Base-by-base conservation (phyloP, 2,329 filamentous ascomycete genomes). In the Neofusicoccum kwambonambiense region DNA sequence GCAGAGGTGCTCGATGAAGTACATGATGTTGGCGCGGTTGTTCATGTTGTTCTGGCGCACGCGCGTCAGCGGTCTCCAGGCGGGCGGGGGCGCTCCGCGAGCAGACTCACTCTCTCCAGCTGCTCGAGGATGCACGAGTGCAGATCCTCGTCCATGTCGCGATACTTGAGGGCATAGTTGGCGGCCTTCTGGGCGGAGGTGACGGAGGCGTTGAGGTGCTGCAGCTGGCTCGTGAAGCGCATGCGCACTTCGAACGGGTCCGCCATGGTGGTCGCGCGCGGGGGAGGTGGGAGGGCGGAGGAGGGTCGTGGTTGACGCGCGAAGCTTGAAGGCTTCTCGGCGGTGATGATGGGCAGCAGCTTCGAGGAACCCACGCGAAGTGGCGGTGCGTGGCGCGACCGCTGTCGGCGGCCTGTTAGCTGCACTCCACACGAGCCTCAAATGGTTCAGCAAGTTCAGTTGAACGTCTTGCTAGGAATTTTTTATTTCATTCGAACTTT, bases 201-300 rank as follows among this genome's bases (percentile, higher is more conserved):
- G 65, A 95, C 90, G 4, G 91, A 94, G 12, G 95, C 95, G 76
- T 93, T 96, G 67, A 99, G 87, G 76, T 95, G 91, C 70, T 96
- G 90, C 27, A 99, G 87, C 76, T 95, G 91, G 61, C 86, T 86
- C 62, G 92, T 97, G 83, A 99, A 99, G 79, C 93, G 93, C 87
- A 99, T 93, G 75, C 95, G 93, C 71, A 98, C 94, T 82, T 98
- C 95, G 78, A 99, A 99, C 5, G 96, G 95, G 80, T 99, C 93
- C 50, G 85, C 85, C 87, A 89, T 90, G 62, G 41, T 47, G n/a
- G 7, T 17, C 19, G 39, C 17, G 65, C 37, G 49, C 19, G 15
- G 47, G 42, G 31, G 17, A 34, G 7, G 47, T 3, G 11, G 6
- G 27, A 39, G 12, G 64, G 19, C 51, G 49, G 61, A 35, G 34